Evolutionary conservation across 2,329 filamentous ascomycete species (phyloP).

Genomic region (Verticillium nonalfalfae): DNA sequence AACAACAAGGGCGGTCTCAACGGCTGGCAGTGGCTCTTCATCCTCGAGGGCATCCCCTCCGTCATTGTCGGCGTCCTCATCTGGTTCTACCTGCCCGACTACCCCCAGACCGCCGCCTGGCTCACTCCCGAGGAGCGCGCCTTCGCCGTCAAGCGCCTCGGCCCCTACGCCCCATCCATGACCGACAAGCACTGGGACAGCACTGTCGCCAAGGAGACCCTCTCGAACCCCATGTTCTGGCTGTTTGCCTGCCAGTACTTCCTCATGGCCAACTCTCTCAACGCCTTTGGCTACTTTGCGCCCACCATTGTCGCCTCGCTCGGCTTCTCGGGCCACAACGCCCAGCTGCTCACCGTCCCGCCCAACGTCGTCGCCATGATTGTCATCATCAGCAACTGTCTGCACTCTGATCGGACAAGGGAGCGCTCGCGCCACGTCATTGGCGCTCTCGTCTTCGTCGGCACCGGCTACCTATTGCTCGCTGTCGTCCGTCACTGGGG

Average conservation of each 20-base stretch:
- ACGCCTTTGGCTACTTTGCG: constrained; percentile 26
- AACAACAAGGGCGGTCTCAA: constrained; percentile 37
- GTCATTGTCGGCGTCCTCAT: constrained; percentile 22
- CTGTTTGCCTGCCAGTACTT: constrained; percentile 22
- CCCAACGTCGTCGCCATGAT: constrained; percentile 28
- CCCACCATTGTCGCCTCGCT: constrained; percentile 27
- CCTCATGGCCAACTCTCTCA: constrained; percentile 26
- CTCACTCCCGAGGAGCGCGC: constrained; percentile 24
- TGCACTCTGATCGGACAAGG: constrained; percentile 22
- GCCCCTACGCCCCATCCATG: constrained; percentile 24
- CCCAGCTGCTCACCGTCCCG: constrained; percentile 27
- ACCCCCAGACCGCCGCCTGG: constrained; percentile 24
- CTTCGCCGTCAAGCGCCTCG: constrained; percentile 26
- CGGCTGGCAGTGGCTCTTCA: constrained; percentile 61
- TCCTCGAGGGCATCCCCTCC: constrained; percentile 36
- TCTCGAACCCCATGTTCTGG: constrained; percentile 26
- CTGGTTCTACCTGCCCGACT: constrained; percentile 24
- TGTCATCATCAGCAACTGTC: constrained; percentile 22
- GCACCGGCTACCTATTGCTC: constrained; percentile 20
- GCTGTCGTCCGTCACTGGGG: constrained; percentile 21
- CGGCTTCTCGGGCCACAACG: constrained; percentile 23
- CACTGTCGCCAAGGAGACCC: constrained; percentile 21
- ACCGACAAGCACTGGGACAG: constrained; percentile 25
- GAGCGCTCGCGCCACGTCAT: constrained; percentile 23
- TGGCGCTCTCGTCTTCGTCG: constrained; percentile 19